A percentile compares a stretch with the other conserved stretches of the same genome.
Evolutionary conservation across 352 stramenopile species (phyloP).

Genomic region (Phytophthora ramorum): DNA sequence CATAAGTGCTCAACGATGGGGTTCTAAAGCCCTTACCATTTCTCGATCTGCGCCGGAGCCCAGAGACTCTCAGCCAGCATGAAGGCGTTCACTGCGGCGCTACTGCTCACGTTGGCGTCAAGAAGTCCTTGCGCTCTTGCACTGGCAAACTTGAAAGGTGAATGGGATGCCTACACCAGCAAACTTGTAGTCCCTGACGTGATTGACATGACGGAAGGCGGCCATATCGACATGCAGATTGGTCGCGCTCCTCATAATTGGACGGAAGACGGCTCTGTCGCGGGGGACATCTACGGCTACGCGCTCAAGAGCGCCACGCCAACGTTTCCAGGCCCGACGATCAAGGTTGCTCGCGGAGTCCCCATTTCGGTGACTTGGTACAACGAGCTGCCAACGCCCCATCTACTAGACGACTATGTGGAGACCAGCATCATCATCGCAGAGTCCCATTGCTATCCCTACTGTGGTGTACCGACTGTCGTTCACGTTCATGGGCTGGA

Average conservation of each 20-base stretch:
- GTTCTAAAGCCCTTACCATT: slow-evolving; percentile 9
- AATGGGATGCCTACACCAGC: slow-evolving; percentile 48
- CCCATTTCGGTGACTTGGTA: slow-evolving; percentile 59
- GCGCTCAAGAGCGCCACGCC: slow-evolving; percentile 43
- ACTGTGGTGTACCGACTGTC: slow-evolving; percentile 66
- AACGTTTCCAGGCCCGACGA: slow-evolving; percentile 57
- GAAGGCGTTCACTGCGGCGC: slow-evolving; percentile 1
- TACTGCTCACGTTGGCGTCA: not conserved
- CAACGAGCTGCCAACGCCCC: slow-evolving; percentile 54
- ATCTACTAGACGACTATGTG: slow-evolving; percentile 60
- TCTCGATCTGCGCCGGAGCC: slow-evolving; percentile 7
- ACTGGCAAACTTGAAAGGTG: slow-evolving; percentile 40
- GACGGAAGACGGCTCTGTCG: slow-evolving; percentile 48
- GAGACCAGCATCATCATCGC: slow-evolving; percentile 48
- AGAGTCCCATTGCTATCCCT: slow-evolving; percentile 70
- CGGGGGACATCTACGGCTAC: slow-evolving; percentile 56
- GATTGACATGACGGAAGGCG: slow-evolving; percentile 50
- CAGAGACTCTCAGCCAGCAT: slow-evolving; percentile 3
- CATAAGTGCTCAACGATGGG: not conserved
- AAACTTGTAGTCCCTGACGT: slow-evolving; percentile 45
- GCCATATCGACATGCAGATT: slow-evolving; percentile 56
- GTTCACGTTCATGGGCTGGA: slow-evolving; percentile 75
- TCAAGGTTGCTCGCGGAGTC: slow-evolving; percentile 53
- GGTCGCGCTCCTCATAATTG: slow-evolving; percentile 52
- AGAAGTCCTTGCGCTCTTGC: not conserved